Evolutionary conservation across 2,329 filamentous ascomycete genomes (phyloP).

Genomic region (Hypoxylon sp.): DNA sequence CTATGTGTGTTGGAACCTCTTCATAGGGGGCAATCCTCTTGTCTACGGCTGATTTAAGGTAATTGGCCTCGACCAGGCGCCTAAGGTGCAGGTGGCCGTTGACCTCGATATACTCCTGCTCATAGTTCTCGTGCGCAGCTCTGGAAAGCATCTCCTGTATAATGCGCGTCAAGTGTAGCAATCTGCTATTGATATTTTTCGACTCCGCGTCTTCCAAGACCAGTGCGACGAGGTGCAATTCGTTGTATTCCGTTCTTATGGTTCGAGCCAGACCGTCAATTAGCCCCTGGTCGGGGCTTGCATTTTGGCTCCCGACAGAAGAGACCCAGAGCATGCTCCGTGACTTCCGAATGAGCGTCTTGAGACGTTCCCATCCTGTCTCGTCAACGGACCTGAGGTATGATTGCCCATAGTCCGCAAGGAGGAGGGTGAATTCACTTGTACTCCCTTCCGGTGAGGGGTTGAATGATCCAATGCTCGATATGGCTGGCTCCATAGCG

Average conservation of each 20-base stretch:
- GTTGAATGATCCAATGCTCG: not conserved
- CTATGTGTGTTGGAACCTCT: not conserved
- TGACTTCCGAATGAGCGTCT: conserved; percentile 1
- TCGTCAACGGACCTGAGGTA: not conserved
- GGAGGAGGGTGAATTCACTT: not conserved
- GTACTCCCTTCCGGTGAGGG: not conserved
- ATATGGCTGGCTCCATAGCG: not conserved
- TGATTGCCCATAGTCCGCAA: conserved; percentile 4
- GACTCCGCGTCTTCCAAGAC: not conserved
- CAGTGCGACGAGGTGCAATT: conserved; percentile 33
- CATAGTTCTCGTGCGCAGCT: conserved; percentile 17
- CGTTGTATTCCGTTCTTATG: conserved; percentile 20
- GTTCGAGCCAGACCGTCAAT: conserved; percentile 35
- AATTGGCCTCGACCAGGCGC: conserved; percentile 28
- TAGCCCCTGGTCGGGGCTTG: not conserved
- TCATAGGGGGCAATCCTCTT: conserved; percentile 10
- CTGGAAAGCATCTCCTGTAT: conserved; percentile 13
- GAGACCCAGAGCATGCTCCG: conserved; percentile 11
- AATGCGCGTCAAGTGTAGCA: not conserved
- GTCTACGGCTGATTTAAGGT: conserved; percentile 14
- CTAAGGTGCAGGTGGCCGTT: conserved; percentile 28
- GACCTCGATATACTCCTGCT: conserved; percentile 38
- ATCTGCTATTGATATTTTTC: not conserved
- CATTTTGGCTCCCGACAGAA: conserved; percentile 1
- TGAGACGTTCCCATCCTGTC: not conserved